These are phyloP conservation scores for Myxozyma udenii DNA, from an alignment of 805 yeast genomes.

Conservation along the genomic window DNA sequence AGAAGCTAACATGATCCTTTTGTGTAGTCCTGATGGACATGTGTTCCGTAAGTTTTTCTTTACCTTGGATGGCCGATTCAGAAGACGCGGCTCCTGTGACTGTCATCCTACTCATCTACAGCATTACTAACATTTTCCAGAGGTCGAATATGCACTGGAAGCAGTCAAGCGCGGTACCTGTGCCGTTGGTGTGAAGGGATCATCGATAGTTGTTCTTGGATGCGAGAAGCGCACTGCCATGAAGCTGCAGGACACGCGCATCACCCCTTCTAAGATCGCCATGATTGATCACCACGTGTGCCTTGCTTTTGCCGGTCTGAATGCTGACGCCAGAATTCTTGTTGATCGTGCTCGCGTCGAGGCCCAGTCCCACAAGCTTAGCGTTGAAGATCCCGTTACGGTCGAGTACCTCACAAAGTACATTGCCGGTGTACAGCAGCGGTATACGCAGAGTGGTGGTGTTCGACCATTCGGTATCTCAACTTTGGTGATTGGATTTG, in stretches of 20 bases:
- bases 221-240: slow-evolving; percentile 95
- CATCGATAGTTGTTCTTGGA: slow-evolving; percentile 83
- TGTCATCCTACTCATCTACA: too few species aligned
- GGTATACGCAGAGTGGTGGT: slow-evolving; percentile 97
- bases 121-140: slow-evolving; percentile 46
- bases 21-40: slow-evolving; percentile 88
- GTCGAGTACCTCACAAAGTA: slow-evolving; percentile 89
- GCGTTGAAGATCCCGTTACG: slow-evolving; percentile 90
- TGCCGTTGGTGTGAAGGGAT: slow-evolving; percentile 95
- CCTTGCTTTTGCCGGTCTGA: slow-evolving; percentile 93
- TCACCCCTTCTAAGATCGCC: slow-evolving; percentile 91
- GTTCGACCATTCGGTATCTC: slow-evolving; percentile 97
- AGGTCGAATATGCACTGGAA: slow-evolving; percentile 95
- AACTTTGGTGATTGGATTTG: slow-evolving; percentile 93
- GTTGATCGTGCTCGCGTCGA: slow-evolving; percentile 95
- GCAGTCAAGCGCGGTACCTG: slow-evolving; percentile 98
- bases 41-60: slow-evolving; percentile 74
- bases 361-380: slow-evolving; percentile 90
- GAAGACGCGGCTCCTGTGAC: too few species aligned
- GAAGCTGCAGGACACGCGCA: slow-evolving; percentile 93
- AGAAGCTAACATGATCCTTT: too few species aligned
- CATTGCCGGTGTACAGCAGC: slow-evolving; percentile 97
- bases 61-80: too few species aligned
- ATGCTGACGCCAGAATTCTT: slow-evolving; percentile 95
- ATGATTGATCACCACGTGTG: slow-evolving; percentile 86